Evolutionary conservation across 441 rosid genomes (phyloP).

Genomic region (Macaranga tanarius): DNA sequence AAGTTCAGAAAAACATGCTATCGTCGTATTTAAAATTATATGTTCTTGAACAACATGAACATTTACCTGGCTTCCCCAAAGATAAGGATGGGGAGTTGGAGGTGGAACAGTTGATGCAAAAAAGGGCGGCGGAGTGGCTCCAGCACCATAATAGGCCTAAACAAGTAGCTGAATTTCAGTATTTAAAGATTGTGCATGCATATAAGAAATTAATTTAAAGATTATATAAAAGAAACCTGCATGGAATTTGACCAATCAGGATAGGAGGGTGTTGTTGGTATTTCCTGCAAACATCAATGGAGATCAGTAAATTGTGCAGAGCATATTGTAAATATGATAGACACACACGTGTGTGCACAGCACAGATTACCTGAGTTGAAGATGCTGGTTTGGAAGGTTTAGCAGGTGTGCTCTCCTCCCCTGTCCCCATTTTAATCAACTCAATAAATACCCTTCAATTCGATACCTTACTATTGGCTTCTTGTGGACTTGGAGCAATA

Average conservation of each 20-base stretch:
- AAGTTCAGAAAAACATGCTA: background rate
- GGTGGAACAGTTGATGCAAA: constrained; percentile 88
- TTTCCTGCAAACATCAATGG: constrained; percentile 47
- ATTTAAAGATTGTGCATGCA: constrained; percentile 8
- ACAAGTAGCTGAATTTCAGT: constrained; percentile 33
- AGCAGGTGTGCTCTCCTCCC: constrained; percentile 71
- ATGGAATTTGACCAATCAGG: constrained; percentile 90
- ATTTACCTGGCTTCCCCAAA: constrained; percentile 93
- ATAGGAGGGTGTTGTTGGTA: constrained; percentile 63
- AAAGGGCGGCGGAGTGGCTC: constrained; percentile 80
- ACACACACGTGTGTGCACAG: background rate
- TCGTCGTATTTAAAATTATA: background rate
- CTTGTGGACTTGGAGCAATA: constrained; percentile 13
- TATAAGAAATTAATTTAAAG: background rate
- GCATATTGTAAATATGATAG: background rate
- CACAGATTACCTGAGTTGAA: constrained; percentile 57
- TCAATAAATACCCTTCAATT: constrained; percentile 16
- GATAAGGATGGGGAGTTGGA: constrained; percentile 83
- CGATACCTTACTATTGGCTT: constrained; percentile 14
- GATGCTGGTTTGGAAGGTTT: constrained; percentile 73
- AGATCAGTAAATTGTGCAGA: background rate
- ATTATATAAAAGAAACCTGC: constrained; percentile 57
- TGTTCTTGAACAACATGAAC: constrained; percentile 5
- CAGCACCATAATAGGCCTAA: constrained; percentile 91
- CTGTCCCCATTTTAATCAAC: constrained; percentile 54